These are phyloP conservation scores for Fusarium palustre DNA, from an alignment of 2,329 filamentous ascomycete species.

Conservation along the genomic window DNA sequence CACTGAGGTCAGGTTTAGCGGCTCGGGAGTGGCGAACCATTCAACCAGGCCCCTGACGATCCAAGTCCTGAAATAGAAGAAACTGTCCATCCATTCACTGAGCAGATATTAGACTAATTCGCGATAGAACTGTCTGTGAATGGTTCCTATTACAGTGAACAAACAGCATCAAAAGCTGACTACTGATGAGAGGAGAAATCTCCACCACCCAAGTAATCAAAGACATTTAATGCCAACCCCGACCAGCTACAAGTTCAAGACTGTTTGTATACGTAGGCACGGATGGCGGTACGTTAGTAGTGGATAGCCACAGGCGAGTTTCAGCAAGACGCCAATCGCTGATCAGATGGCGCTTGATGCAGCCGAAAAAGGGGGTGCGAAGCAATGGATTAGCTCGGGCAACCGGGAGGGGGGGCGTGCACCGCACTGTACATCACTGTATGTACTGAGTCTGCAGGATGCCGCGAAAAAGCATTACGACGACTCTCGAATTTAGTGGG, in stretches of 20 bases:
- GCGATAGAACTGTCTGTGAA: not conserved
- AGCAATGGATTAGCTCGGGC: too few species aligned
- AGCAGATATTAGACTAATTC: not conserved
- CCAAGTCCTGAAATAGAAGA: slow-evolving; percentile 5
- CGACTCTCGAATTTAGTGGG: slow-evolving; percentile 32
- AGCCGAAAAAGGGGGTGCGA: slow-evolving; percentile 27
- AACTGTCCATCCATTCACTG: not conserved
- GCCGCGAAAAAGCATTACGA: slow-evolving; percentile 35
- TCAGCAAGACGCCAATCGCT: slow-evolving; percentile 35
- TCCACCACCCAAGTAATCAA: not conserved
- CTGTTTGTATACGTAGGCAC: not conserved
- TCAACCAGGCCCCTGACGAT: slow-evolving; percentile 31
- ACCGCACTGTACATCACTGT: not conserved
- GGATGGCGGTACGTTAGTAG: not conserved
- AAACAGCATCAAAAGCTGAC: not conserved
- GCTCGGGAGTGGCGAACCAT: slow-evolving; percentile 35
- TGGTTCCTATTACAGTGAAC: not conserved
- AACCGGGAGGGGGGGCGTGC: slow-evolving; percentile 2
- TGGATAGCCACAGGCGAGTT: slow-evolving; percentile 26
- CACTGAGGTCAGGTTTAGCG: slow-evolving; percentile 17
- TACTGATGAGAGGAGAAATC: not conserved
- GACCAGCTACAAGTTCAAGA: not conserved
- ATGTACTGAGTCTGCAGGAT: not conserved
- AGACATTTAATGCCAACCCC: slow-evolving; percentile 14
- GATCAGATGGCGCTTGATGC: slow-evolving; percentile 25